phyloP scores from a whole-genome alignment of 371 early-diverging fungal species.

The Haplosporangium sp. region DNA sequence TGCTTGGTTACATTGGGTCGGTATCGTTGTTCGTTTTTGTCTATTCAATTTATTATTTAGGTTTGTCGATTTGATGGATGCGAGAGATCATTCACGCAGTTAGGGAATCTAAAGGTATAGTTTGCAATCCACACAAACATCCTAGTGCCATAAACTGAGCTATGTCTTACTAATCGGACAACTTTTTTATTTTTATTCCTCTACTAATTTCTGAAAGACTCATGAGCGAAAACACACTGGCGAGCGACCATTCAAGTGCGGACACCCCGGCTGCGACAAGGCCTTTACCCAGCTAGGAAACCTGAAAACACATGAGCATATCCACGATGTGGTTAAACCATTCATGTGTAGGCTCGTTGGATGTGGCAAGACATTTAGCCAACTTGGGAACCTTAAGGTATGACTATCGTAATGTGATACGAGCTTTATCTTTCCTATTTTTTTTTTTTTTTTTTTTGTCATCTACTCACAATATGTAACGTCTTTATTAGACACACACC shows the following conservation, averaged over 20 bases:
- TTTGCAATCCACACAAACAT: background rate
- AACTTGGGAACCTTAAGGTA: constrained; percentile 74
- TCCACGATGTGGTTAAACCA: constrained; percentile 77
- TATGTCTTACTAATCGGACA: background rate
- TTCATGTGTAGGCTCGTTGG: constrained; percentile 68
- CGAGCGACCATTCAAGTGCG: constrained; percentile 74
- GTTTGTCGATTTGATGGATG: constrained; percentile 58
- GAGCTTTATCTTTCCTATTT: too few species aligned
- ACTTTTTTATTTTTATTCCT: constrained; percentile 1
- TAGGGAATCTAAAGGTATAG: constrained; percentile 71
- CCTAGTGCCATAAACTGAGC: too few species aligned
- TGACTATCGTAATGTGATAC: too few species aligned
- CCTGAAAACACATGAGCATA: constrained; percentile 83
- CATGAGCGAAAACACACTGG: constrained; percentile 80
- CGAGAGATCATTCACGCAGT: constrained; percentile 65
- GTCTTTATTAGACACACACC: constrained; percentile 43
- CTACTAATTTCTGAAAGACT: constrained; percentile 58
- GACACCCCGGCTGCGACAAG: constrained; percentile 70
- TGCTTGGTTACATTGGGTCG: constrained; percentile 29
- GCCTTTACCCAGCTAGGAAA: constrained; percentile 85
- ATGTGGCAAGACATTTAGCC: constrained; percentile 75
- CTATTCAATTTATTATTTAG: constrained; percentile 13
- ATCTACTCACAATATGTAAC: background rate
- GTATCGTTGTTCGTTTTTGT: constrained; percentile 5
- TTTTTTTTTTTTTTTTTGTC: too few species aligned